Evolutionary conservation across 371 early-diverging fungal species (phyloP).

Genomic region (Catenaria anguillulae): DNA sequence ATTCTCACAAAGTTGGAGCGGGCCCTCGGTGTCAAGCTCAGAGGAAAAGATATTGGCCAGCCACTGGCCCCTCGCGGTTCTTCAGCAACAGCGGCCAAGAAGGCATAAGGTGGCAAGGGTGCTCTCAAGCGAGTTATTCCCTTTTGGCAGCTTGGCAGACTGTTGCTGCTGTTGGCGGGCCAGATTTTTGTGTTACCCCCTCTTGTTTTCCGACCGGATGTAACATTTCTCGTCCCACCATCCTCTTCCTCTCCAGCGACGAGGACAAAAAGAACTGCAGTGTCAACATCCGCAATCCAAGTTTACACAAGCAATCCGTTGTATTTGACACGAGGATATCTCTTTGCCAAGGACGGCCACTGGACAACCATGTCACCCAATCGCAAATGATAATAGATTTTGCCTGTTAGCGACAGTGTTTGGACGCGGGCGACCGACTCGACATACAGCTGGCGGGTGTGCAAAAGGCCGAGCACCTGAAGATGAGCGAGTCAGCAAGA

Average conservation of each 20-base stretch:
- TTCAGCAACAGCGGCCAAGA: neutral
- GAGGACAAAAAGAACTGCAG: too few relatives aligned
- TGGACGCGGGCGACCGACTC: constrained; percentile 84
- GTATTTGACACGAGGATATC: constrained; percentile 50
- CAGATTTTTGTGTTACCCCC: too few relatives aligned
- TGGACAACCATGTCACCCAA: constrained; percentile 80
- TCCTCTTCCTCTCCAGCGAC: too few relatives aligned
- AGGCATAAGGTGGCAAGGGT: neutral
- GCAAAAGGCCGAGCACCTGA: constrained; percentile 42
- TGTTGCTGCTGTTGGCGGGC: too few relatives aligned
- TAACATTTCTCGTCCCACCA: too few relatives aligned
- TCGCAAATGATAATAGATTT: constrained; percentile 48
- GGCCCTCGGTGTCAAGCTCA: constrained; percentile 72
- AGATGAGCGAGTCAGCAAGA: too few relatives aligned
- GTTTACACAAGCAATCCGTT: constrained; percentile 52
- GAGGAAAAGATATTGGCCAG: constrained; percentile 70
- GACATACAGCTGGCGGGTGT: constrained; percentile 48
- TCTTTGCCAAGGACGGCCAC: constrained; percentile 51
- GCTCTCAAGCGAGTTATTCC: too few relatives aligned
- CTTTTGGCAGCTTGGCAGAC: too few relatives aligned
- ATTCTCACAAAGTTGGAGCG: constrained; percentile 80
- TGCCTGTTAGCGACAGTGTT: constrained; percentile 68
- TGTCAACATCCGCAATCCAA: too few relatives aligned
- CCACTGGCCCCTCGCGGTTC: constrained; percentile 26
- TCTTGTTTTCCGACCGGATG: too few relatives aligned